phyloP scores from a whole-genome alignment of 345 rosid species.

The Salix brachista region DNA sequence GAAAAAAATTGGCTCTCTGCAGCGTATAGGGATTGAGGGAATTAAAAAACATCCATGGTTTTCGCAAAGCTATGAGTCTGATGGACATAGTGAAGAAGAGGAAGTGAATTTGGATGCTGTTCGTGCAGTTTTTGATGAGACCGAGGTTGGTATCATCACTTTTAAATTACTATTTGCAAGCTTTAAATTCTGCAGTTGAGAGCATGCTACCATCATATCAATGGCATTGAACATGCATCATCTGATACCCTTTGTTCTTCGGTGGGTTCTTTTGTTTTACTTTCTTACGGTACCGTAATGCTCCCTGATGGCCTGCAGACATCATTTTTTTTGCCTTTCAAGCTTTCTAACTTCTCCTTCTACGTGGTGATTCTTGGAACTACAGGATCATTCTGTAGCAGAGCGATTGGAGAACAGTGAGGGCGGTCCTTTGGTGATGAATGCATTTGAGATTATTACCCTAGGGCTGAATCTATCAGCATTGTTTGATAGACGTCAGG shows the following conservation, averaged over 20 bases:
- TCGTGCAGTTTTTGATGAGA: conserved; percentile 73
- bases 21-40: conserved; percentile 67
- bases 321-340: neutral
- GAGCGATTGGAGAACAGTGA: conserved; percentile 46
- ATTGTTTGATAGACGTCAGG: conserved; percentile 87
- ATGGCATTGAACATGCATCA: neutral
- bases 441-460: conserved; percentile 96
- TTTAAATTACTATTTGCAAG: conserved; percentile 4
- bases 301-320: neutral
- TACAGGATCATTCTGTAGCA: conserved; percentile 66
- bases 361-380: conserved; percentile 13
- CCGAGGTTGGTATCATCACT: conserved; percentile 53
- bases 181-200: neutral
- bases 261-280: neutral
- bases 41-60: conserved; percentile 73
- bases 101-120: conserved; percentile 76
- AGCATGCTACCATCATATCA: neutral
- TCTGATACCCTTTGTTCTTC: neutral
- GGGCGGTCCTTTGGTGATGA: conserved; percentile 72
- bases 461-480: conserved; percentile 88
- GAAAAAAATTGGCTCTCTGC: conserved; percentile 28
- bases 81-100: conserved; percentile 42
- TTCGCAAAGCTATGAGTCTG: conserved; percentile 50
- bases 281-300: neutral
- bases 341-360: neutral